Evolutionary conservation across 208 protist species (phyloP), one percentile per base, ranked within the genome.

Genomic region (Balamuthia mandrillaris): DNA sequence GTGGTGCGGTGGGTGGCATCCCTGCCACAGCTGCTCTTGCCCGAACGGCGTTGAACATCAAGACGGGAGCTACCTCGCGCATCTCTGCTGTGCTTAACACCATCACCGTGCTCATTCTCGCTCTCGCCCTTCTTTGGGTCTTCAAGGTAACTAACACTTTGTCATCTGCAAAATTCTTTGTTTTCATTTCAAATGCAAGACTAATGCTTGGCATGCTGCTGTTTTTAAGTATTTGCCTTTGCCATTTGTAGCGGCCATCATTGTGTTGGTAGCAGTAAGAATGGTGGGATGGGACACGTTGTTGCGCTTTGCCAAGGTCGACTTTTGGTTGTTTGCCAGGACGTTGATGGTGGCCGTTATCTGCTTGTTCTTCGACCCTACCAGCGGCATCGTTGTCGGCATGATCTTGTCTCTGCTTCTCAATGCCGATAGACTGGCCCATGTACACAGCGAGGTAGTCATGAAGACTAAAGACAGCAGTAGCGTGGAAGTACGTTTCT

Each of bases 41-140:
- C 12, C 85, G 85, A 39, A 88, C 85, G 18, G 85, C 85, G 12
- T 79, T 88, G 78, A 88, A 88, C 85, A 88, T 88, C 61, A 88
- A 88, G 29, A 81, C 77, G 16, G 84, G 84, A 33, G 85, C 85
- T 33, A 82, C 58, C n/a, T 86, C 85, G 24, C 61, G 85, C 37
- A 54, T 84, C 31, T 49, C 85, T 33, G 77, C 54, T 45, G 58
- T 88, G 58, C 5, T 65, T 35, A 44, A 86, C 41, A 86, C 61
- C 9, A 45, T 88, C 33, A 56, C 77, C 24, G 85, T 88, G 51
- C 52, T 88, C 31, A n/a, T 86, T 10, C 72, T 88, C 18, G 65
- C 75, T 21, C 49, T 79, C 77, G 72, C 86, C 63, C 60, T 88
- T 5, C 52, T 87, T 14, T 42, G n/a, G 42, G 51, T 47, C 61